Evolutionary conservation across 2,329 filamentous ascomycete species (phyloP), one percentile per base, ranked within the genome.

Genomic region (Exophiala lecanii-corni): DNA sequence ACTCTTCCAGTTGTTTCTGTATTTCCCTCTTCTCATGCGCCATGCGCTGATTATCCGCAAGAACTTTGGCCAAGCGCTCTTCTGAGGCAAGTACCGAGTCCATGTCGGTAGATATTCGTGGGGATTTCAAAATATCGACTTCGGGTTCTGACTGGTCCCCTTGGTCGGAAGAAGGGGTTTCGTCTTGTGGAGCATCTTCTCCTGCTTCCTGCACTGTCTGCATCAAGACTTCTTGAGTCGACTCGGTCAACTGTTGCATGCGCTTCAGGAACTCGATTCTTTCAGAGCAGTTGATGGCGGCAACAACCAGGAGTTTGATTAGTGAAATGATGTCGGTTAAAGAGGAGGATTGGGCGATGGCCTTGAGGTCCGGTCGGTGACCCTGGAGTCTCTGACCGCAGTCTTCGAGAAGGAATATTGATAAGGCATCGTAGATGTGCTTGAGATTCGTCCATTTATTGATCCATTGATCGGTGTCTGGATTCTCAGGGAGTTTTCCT

Each of bases 271-370:
- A 81, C 23, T 70, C 68, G 43, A 72, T 72, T 12, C 66, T 62
- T 41, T 78, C 73, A 18, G 76, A 73, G 9, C 79, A 79, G 57
- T 75, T 72, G 50, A 81, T 74, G 18, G 78, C 78, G n/a, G 73
- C 73, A 44, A 81, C 74, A 16, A 84, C 68, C 58, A 84, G 73
- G 42, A 84, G 69, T 45, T 78, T 78, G 31, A 84, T 67, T 38
- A 84, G 68, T 68, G 82, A 68, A 43, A 69, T 64, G 34, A 63
- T 64, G 52, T 71, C 67, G 44, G 64, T 64, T 21, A 62, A 53
- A 18, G 68, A 65, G 15, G 60, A 61, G 39, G 66, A 64, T 47
- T 70, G 67, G 10, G 68, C 69, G 43, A 72, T 63, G 9, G 65
- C 60, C 57, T 72, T 67, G 37, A 72, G 62, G 47, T 71, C 66